Base-by-base conservation (phyloP, 345 rosid genomes). In the Sisymbrium irio region DNA sequence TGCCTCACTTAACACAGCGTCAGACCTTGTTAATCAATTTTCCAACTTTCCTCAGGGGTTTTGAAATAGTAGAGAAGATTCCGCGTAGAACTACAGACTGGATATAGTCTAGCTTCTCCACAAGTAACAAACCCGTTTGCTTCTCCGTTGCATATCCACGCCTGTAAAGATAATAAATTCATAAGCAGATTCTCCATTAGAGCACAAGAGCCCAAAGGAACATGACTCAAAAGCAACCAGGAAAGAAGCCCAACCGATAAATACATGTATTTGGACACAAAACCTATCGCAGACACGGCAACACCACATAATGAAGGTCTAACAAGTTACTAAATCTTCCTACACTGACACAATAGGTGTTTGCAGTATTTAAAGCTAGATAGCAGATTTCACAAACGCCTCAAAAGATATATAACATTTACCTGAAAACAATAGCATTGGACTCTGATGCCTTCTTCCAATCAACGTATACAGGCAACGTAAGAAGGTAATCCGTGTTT, bases 111-210 rank as follows among this genome's bases (percentile, higher is more conserved):
- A 94, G 79, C 77, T 91, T 94, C 81, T 87, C 97, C 77, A 84
- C 98, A 81, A 91, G 81, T 51, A 94, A 65, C 49, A 89, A 79
- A 42, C 97, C 98, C 79, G 83, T 89, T 80, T 94, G 91, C 81
- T 89, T 88, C 83, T 94, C 97, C 20, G 97, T 85, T 73, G 97
- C 85, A 83, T 91, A 94, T 53, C 98, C 98, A 62, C 96, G 85
- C 91, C 97, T 94, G 84, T 30, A 80, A 71, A 77, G 40, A 40
- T 49, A 59, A 84, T 39, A 39, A 25, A 58, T 68, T 35, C 22
- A 53, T 53, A 33, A 59, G 17, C 42, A 69, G 13, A 32, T 67
- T 40, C 12, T 36, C 41, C 20, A 37, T 3, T n/a, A 6, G n/a
- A 66, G 25, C 35, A 53, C 13, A 53, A 39, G 42, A 53, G 25